phyloP scores from a whole-genome alignment of 257 asterid species.

The Nicotiana benthamiana region DNA sequence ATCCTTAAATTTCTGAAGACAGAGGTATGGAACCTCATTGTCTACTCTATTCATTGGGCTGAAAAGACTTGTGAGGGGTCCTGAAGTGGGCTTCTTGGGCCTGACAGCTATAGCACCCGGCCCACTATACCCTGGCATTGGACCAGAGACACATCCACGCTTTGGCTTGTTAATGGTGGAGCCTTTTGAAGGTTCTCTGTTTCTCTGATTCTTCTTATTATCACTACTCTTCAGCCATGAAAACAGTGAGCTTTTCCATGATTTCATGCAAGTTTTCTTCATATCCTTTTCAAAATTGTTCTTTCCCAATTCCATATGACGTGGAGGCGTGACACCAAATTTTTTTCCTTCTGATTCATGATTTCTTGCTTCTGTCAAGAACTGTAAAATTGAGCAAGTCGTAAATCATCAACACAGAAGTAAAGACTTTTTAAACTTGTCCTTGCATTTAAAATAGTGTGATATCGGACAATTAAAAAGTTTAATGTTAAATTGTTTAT shows the following conservation, averaged over 20 bases:
- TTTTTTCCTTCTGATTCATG: conserved; percentile 16
- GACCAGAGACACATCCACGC: conserved; percentile 47
- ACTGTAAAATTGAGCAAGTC: conserved; percentile 22
- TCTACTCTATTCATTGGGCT: conserved; percentile 25
- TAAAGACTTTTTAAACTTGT: too few relatives aligned
- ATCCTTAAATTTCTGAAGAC: conserved; percentile 35
- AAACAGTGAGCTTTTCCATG: conserved; percentile 64
- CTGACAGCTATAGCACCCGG: conserved; percentile 4
- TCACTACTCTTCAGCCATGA: conserved; percentile 50
- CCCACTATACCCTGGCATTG: conserved; percentile 16
- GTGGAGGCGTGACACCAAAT: neutral
- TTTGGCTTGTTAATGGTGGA: conserved; percentile 17
- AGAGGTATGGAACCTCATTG: conserved; percentile 49
- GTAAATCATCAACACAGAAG: neutral
- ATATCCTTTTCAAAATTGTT: conserved; percentile 15
- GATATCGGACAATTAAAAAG: too few relatives aligned
- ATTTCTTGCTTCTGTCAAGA: conserved; percentile 61
- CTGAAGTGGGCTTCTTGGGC: conserved; percentile 38
- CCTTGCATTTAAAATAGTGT: too few relatives aligned
- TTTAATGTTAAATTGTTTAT: too few relatives aligned
- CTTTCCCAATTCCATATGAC: conserved; percentile 14
- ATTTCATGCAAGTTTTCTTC: conserved; percentile 31
- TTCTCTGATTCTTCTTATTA: conserved; percentile 29
- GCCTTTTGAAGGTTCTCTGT: conserved; percentile 12
- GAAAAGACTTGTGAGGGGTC: conserved; percentile 41